Percentiles rank a stretch among this genome's conserved stretches.
Evolutionary conservation across 805 yeast species (phyloP).

Genomic region (Sugiyamaella smithiae): DNA sequence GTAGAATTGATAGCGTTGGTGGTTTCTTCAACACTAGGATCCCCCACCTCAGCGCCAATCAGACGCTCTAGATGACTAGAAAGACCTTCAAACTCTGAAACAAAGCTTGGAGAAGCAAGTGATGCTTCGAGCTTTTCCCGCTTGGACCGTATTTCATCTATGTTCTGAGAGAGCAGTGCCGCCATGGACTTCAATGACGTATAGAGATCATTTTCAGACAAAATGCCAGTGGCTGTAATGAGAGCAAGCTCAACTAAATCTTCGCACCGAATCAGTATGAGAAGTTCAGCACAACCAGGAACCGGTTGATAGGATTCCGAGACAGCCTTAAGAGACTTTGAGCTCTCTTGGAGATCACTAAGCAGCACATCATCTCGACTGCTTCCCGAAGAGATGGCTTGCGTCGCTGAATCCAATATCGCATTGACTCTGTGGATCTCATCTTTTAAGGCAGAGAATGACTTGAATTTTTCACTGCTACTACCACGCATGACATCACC

Average conservation of each 20-base stretch:
- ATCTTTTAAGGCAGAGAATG: neutral
- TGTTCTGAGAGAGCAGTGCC: too few relatives aligned
- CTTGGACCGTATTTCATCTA: neutral
- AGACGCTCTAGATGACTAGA: too few relatives aligned
- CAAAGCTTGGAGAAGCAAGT: too few relatives aligned
- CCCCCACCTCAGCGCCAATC: too few relatives aligned
- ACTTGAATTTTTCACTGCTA: conserved; percentile 4
- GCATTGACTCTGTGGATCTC: neutral
- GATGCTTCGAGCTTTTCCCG: too few relatives aligned
- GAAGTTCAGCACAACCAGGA: neutral
- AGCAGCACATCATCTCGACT: neutral
- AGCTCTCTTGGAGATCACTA: neutral
- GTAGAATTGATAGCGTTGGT: too few relatives aligned
- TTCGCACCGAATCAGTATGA: neutral
- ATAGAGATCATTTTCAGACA: too few relatives aligned
- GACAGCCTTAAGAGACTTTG: neutral
- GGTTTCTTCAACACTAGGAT: too few relatives aligned
- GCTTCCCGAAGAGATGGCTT: neutral
- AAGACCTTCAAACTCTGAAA: too few relatives aligned
- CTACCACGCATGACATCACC: neutral
- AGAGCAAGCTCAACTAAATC: neutral
- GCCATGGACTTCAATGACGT: too few relatives aligned
- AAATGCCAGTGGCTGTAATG: too few relatives aligned
- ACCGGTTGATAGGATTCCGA: neutral
- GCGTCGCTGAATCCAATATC: neutral